phyloP scores from a whole-genome alignment of 108 stramenopile species.

The Mayamaea pseudoterrestris region DNA sequence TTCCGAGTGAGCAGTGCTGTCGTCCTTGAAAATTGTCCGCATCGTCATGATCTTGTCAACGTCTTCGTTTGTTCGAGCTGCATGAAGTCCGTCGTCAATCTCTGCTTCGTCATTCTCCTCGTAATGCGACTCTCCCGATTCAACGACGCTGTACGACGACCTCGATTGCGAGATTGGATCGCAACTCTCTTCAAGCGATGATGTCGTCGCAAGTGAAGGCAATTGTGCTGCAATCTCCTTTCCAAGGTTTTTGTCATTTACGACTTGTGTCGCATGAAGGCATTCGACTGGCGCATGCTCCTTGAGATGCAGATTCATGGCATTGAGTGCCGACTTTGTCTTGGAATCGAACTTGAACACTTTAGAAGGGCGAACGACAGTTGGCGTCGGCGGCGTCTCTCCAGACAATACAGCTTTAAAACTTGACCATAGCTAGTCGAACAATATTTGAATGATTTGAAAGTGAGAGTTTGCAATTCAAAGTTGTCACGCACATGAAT shows the following conservation, averaged over 20 bases:
- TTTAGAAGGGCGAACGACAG: not conserved
- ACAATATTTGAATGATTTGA: not conserved
- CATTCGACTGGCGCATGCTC: conserved; percentile 14
- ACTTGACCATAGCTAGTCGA: conserved; percentile 11
- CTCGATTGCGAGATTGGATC: not conserved
- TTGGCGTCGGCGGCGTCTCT: not conserved
- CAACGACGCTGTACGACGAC: not conserved
- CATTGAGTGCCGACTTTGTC: conserved; percentile 21
- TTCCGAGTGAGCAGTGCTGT: too few species aligned
- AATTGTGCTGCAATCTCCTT: conserved; percentile 4
- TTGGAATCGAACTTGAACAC: conserved; percentile 20
- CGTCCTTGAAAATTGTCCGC: too few species aligned
- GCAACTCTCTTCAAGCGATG: not conserved
- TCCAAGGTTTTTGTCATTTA: conserved; percentile 19
- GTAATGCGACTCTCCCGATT: not conserved
- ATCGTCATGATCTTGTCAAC: not conserved
- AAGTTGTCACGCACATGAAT: too few species aligned
- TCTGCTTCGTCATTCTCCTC: not conserved
- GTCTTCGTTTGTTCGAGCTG: not conserved
- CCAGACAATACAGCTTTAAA: conserved; percentile 14
- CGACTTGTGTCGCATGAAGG: conserved; percentile 24
- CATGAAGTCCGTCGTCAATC: not conserved
- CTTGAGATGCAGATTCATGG: conserved; percentile 29
- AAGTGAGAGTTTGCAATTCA: not conserved
- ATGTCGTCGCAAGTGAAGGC: not conserved